A percentile compares a stretch with the other conserved stretches of the same genome.
phyloP scores from a whole-genome alignment of 768 basidiomycete genomes.

The Collybia mongolica region DNA sequence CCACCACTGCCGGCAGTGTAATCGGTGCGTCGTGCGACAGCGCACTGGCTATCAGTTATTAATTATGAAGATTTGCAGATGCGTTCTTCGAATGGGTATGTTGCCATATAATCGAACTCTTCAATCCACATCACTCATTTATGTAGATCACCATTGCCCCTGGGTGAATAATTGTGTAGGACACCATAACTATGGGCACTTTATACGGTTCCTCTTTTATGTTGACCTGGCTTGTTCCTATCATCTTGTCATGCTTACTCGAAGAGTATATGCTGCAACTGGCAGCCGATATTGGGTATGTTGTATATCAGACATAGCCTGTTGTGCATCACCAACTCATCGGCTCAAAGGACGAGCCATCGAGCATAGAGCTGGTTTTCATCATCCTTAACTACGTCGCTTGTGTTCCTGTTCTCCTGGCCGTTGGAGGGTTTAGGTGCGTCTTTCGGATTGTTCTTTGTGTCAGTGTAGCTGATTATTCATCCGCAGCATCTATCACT shows the following conservation, averaged over 20 bases:
- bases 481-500: conserved; percentile 73
- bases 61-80: conserved; percentile 39
- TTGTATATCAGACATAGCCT: not conserved
- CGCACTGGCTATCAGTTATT: not conserved
- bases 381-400: conserved; percentile 86
- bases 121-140: conserved; percentile 7
- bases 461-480: not conserved
- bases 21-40: conserved; percentile 47
- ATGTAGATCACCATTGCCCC: conserved; percentile 83
- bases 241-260: conserved; percentile 81
- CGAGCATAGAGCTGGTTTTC: conserved; percentile 70
- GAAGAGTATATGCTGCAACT: conserved; percentile 53
- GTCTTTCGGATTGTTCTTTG: conserved; percentile 4
- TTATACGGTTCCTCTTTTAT: conserved; percentile 88
- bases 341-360: conserved; percentile 59
- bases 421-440: conserved; percentile 90
- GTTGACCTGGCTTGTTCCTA: conserved; percentile 90
- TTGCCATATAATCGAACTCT: not conserved
- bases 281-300: conserved; percentile 52
- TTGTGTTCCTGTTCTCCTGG: conserved; percentile 81
- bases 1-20: conserved; percentile 92
- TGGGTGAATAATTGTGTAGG: conserved; percentile 97
- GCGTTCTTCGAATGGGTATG: conserved; percentile 88
- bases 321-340: not conserved
- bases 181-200: conserved; percentile 85